Evolutionary conservation across 441 rosid genomes (phyloP).

Genomic region (Populus hybrid): DNA sequence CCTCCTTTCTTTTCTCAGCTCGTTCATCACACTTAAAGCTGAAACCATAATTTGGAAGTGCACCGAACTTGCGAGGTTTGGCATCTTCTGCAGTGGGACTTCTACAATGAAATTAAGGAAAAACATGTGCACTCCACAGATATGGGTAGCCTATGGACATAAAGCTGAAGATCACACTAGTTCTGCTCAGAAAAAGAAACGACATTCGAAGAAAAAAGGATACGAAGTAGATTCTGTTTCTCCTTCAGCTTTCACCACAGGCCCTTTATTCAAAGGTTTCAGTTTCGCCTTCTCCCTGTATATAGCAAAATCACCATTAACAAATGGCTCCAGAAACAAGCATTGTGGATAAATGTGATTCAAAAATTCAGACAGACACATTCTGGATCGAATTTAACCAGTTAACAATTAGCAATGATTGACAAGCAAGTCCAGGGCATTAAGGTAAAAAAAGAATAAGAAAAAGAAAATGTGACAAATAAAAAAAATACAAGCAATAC

Average conservation of each 20-base stretch:
- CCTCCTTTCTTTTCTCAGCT: slow-evolving; percentile 99
- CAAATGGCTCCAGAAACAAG: slow-evolving; percentile 13
- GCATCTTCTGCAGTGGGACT: slow-evolving; percentile 69
- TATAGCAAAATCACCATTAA: slow-evolving; percentile 30
- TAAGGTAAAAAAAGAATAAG: neutral
- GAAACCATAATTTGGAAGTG: slow-evolving; percentile 94
- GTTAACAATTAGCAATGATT: neutral
- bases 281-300: slow-evolving; percentile 63
- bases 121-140: slow-evolving; percentile 14
- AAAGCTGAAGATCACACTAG: slow-evolving; percentile 3
- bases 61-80: slow-evolving; percentile 58
- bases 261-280: slow-evolving; percentile 56
- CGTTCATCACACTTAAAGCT: slow-evolving; percentile 94
- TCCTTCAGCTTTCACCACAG: slow-evolving; percentile 50
- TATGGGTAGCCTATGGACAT: slow-evolving; percentile 2
- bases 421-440: neutral
- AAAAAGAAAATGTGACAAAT: neutral
- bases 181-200: slow-evolving; percentile 11
- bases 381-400: neutral
- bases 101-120: slow-evolving; percentile 43
- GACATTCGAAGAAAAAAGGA: slow-evolving; percentile 34
- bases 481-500: slow-evolving; percentile 17
- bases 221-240: slow-evolving; percentile 63
- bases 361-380: neutral
- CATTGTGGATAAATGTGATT: slow-evolving; percentile 7